Evolutionary conservation across 2,329 filamentous ascomycete species (phyloP), one percentile per base, ranked within the genome.

Genomic region (Cylindrodendrum hubeiense): DNA sequence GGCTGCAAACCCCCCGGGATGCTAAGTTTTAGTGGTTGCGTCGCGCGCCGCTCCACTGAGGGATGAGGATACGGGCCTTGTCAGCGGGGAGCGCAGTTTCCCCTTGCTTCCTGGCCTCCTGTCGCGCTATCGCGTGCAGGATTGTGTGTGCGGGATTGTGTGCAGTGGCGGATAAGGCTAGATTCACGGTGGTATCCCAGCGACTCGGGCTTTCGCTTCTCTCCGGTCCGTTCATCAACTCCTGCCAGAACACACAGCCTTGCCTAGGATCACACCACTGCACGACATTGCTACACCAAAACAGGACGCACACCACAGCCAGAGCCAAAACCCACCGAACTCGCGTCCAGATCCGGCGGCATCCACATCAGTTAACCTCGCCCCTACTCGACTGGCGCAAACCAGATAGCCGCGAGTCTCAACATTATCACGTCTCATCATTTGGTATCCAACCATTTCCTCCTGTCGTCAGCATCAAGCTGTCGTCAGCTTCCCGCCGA

Each of bases 11-110:
- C 34, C 21, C 54, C 55, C 24, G 28, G 17, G 28, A 53, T 33
- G 50, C 43, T 53, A 53, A 28, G 41, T 7, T 51, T 49, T 49
- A 58, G 60, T 53, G 47, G 46, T 49, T 63, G 47, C 60, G 44
- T 57, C 30, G 37, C 4, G 44, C 17, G 8, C 13, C 19, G 53
- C 21, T 51, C 60, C 60, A 56, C 44, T 46, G 30, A 41, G 26
- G 26, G 46, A 46, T 37, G 28, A n/a, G n/a, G n/a, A n/a, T n/a
- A n/a, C n/a, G n/a, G n/a, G n/a, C n/a, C n/a, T n/a, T n/a, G n/a
- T n/a, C n/a, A n/a, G n/a, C n/a, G n/a, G n/a, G n/a, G n/a, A n/a
- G n/a, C 28, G 9, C 28, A 30, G 28, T 30, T 30, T 30, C 28
- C 8, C 28, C 28, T 30, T 30, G 28, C 28, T 30, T 30, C 28